Conservation (phyloP, 345 rosid species). For the Schrenkiella parvula region DNA sequence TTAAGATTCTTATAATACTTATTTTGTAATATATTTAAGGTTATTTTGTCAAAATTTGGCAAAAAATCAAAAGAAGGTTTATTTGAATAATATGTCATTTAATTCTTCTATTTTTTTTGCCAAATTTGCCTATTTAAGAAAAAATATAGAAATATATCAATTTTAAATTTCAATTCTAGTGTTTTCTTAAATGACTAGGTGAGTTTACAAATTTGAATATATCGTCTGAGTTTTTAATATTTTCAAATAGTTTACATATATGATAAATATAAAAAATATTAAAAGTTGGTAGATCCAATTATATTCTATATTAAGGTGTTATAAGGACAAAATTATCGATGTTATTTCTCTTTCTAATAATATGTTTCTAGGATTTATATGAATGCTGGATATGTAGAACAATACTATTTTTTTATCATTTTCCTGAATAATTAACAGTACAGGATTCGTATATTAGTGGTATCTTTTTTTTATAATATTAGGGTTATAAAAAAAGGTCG, state of each 20-base stretch:
- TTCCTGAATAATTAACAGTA: background rate
- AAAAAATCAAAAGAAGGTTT: too few species aligned
- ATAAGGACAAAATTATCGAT: background rate
- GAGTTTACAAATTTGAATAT: too few species aligned
- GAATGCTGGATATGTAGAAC: background rate
- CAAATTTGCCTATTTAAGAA: too few species aligned
- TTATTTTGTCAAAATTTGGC: too few species aligned
- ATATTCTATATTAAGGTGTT: background rate
- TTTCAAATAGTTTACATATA: too few species aligned
- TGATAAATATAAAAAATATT: background rate
- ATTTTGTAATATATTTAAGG: too few species aligned
- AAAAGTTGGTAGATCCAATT: slow-evolving; percentile 5
- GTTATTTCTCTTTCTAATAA: background rate
- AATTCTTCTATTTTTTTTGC: too few species aligned
- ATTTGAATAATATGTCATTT: too few species aligned
- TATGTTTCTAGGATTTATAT: background rate
- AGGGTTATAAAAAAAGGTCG: background rate
- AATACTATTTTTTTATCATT: background rate
- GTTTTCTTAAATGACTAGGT: background rate
- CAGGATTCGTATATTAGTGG: background rate
- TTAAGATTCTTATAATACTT: too few species aligned
- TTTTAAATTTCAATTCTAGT: background rate
- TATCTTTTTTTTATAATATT: background rate
- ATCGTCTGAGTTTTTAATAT: too few species aligned
- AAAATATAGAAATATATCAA: background rate